phyloP scores from a whole-genome alignment of 2,329 filamentous ascomycete genomes.

The Aspergillus alliaceus region DNA sequence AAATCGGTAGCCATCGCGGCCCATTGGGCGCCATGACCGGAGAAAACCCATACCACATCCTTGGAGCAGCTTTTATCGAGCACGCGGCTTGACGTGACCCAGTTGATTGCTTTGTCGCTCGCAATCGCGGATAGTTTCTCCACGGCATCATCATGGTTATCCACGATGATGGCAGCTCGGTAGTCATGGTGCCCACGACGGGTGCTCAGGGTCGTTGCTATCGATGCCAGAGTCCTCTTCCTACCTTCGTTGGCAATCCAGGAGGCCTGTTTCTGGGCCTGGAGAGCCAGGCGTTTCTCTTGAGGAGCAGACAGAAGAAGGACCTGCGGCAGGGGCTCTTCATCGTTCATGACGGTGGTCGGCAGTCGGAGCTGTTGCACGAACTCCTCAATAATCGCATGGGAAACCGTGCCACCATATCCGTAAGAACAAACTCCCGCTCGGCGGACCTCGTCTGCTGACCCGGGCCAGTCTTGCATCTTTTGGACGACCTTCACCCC shows the following conservation, averaged over 20 bases:
- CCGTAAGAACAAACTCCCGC: conserved; percentile 35
- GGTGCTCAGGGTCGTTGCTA: no score
- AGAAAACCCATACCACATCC: conserved; percentile 39
- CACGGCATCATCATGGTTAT: no score
- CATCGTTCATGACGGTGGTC: background rate
- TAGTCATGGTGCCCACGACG: no score
- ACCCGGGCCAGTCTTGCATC: conserved; percentile 17
- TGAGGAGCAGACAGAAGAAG: no score
- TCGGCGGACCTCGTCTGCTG: conserved; percentile 17
- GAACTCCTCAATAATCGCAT: conserved; percentile 32
- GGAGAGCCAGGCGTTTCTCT: no score
- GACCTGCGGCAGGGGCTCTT: conserved; percentile 1
- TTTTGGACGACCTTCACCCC: conserved; percentile 25
- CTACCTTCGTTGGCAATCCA: conserved; percentile 18
- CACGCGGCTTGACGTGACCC: conserved; percentile 10
- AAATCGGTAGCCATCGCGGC: conserved; percentile 41
- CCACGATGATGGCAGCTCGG: no score
- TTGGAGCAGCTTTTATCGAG: no score
- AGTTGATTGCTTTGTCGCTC: background rate
- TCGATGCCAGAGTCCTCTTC: no score
- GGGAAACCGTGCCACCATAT: conserved; percentile 37
- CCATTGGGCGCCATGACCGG: conserved; percentile 46
- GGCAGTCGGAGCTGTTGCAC: no score
- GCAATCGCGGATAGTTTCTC: background rate
- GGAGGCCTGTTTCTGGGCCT: no score